Evolutionary conservation across 2,329 filamentous ascomycete genomes (phyloP).

Genomic region (Thielaviopsis euricoi): DNA sequence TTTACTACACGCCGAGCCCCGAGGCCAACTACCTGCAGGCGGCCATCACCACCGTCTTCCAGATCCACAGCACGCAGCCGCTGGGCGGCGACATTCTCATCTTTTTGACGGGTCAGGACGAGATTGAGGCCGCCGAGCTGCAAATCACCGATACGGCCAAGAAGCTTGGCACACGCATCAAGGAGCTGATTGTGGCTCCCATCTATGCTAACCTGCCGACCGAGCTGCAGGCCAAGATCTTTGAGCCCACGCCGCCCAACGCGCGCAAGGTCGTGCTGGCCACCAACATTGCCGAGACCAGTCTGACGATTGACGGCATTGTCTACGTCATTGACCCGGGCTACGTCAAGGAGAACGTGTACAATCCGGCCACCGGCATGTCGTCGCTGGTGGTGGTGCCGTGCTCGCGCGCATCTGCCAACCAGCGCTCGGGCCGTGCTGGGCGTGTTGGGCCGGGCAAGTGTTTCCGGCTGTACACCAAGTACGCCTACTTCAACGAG

Average conservation of each 20-base stretch:
- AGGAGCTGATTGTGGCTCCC: constrained; percentile 77
- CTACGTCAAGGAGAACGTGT: constrained; percentile 89
- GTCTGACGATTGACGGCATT: constrained; percentile 88
- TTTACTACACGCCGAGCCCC: constrained; percentile 77
- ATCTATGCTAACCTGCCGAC: constrained; percentile 90
- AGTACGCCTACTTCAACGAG: constrained; percentile 87
- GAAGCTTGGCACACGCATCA: constrained; percentile 70
- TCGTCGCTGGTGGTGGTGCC: constrained; percentile 81
- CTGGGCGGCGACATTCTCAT: constrained; percentile 72
- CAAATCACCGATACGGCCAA: constrained; percentile 72
- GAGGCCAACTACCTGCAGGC: constrained; percentile 90
- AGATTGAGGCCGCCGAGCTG: constrained; percentile 78
- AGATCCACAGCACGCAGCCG: constrained; percentile 78
- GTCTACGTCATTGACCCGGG: constrained; percentile 92
- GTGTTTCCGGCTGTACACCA: constrained; percentile 85
- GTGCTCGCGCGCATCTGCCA: constrained; percentile 79
- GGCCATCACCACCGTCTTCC: constrained; percentile 83
- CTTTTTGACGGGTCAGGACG: constrained; percentile 89
- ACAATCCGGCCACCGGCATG: constrained; percentile 84
- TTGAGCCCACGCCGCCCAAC: constrained; percentile 74
- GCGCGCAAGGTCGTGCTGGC: constrained; percentile 84
- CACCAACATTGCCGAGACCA: constrained; percentile 95
- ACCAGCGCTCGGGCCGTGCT: constrained; percentile 82
- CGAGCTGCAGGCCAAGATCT: constrained; percentile 83
- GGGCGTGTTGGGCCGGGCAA: constrained; percentile 85